Conservation (phyloP, 345 rosid genomes). For the Dimocarpus longan region DNA sequence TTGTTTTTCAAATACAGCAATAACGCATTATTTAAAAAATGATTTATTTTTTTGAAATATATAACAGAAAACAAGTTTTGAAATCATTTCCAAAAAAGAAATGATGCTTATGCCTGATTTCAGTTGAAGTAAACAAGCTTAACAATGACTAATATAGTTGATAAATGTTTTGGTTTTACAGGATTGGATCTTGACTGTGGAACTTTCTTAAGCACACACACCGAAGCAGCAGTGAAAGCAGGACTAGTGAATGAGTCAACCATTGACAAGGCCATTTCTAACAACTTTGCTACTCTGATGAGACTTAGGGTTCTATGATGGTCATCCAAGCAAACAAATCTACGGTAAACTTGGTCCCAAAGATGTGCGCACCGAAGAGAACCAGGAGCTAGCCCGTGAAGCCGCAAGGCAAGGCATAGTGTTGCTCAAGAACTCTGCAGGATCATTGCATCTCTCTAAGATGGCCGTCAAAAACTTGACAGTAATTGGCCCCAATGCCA, state of each 20-base stretch:
- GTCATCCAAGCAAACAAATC: constrained; percentile 53
- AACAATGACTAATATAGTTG: background rate
- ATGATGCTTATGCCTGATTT: too few species aligned
- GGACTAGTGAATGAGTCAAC: constrained; percentile 63
- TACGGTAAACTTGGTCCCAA: constrained; percentile 73
- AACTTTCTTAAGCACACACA: constrained; percentile 69
- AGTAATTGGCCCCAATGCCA: constrained; percentile 88
- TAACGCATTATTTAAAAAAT: too few species aligned
- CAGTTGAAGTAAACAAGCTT: too few species aligned
- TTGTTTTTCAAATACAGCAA: too few species aligned
- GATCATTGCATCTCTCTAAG: constrained; percentile 68
- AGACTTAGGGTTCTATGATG: constrained; percentile 93
- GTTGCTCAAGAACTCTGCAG: constrained; percentile 63
- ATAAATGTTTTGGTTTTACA: constrained; percentile 14
- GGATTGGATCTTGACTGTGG: constrained; percentile 92
- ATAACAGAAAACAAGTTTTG: background rate
- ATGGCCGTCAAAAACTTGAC: constrained; percentile 58
- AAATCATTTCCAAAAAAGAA: too few species aligned
- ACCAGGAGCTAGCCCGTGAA: constrained; percentile 89
- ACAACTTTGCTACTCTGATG: constrained; percentile 83
- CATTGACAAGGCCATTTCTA: constrained; percentile 62
- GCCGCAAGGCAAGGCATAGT: constrained; percentile 97
- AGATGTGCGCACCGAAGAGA: constrained; percentile 69
- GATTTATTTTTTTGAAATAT: too few species aligned
- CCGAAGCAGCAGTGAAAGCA: constrained; percentile 73